These are phyloP conservation scores for Cylindrodendrum hubeiense DNA, from an alignment of 2,329 filamentous ascomycete species.

Conservation along the genomic window DNA sequence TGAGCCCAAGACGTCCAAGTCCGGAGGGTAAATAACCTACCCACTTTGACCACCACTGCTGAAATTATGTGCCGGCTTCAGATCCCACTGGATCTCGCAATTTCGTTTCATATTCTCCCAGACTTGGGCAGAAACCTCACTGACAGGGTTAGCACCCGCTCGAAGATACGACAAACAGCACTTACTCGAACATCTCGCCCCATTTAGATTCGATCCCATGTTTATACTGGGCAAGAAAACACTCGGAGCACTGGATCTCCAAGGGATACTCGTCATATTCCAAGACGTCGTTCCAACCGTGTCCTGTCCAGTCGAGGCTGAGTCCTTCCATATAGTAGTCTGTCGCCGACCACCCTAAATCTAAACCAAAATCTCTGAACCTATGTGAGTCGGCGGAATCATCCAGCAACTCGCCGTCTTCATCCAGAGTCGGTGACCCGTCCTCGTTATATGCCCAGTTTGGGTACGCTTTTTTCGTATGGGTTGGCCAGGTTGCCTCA, in stretches of 20 bases:
- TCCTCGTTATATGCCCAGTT: not conserved
- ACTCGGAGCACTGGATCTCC: not conserved
- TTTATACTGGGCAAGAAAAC: not conserved
- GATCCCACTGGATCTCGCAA: not conserved
- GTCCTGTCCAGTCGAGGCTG: not conserved
- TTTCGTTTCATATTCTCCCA: conserved; percentile 1
- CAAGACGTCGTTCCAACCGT: not conserved
- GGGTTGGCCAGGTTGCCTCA: not conserved
- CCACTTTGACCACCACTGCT: not conserved
- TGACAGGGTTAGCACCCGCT: not conserved
- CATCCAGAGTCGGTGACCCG: not conserved
- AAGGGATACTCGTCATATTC: not conserved
- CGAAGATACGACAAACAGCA: not conserved
- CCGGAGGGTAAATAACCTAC: not conserved
- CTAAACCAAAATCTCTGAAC: not conserved
- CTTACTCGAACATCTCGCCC: not conserved
- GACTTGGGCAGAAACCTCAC: not conserved
- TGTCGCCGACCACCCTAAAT: not conserved
- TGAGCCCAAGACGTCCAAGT: not conserved
- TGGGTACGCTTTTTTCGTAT: not conserved
- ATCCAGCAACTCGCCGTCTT: not conserved
- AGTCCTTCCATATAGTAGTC: not conserved
- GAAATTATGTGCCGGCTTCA: not conserved
- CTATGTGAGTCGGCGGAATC: not conserved
- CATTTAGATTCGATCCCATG: not conserved